Evolutionary conservation across 768 basidiomycete genomes (phyloP), one percentile per base, ranked within the genome.

Genomic region (Boletus speciosus): DNA sequence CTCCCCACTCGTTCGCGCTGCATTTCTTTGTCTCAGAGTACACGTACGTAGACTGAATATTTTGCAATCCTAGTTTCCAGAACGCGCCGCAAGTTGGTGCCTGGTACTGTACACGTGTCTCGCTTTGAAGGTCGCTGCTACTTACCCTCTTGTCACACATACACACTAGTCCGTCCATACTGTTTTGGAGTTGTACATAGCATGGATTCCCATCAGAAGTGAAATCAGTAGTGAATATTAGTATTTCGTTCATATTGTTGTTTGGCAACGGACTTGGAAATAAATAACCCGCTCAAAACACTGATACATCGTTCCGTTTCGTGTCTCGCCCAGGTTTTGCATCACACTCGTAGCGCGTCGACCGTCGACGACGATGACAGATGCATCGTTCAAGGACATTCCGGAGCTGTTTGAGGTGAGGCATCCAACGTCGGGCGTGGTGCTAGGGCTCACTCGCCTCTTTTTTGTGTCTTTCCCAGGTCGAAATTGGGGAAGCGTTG

Each of bases 321-420:
- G 41, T 43, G 9, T 16, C 42, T 27, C n/a, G 42, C 16, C 5
- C 42, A 43, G 9, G 25, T 1, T 2, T 23, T 19, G 4, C n/a
- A 16, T 31, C 21, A 31, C 23, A 48, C n/a, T 44, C n/a, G 32
- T 45, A 52, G 4, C 34, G 56, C 51, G 49, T 48, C 54, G 45
- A 54, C 55, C 51, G 45, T 48, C 54, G 45, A 54, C 56, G 39
- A 64, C 55, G 46, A 82, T 82, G 81, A 74, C 84, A 47, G 88
- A 90, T 67, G 83, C 86, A 64, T 78, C 85, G 51, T 91, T 90
- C 78, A 90, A 90, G 71, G 95, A 99, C 73, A 82, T 98, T 49
- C 95, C 96, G 40, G 97, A 99, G 73, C 82, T 98, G 66, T 95
- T 96, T 62, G 97, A 98, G 81, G 95, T 93, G 48, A 48, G 81